Percentiles rank a stretch among this genome's conserved stretches.
These are phyloP conservation scores for Colletotrichum sansevieriae DNA, from an alignment of 2,329 filamentous ascomycete species.

Conservation along the genomic window DNA sequence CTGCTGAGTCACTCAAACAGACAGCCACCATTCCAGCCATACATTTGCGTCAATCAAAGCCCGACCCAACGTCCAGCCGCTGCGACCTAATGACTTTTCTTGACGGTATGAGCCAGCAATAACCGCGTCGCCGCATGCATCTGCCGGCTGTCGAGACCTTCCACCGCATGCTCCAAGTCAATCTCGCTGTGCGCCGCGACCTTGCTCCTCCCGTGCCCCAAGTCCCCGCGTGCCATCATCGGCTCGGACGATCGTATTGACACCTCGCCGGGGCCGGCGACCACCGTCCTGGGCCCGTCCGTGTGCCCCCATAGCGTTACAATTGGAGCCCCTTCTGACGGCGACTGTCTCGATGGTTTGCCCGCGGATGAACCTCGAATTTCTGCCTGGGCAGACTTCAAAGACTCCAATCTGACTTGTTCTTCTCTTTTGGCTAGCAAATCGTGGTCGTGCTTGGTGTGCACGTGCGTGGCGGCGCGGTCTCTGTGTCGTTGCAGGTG, in stretches of 20 bases:
- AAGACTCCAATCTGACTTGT: neutral
- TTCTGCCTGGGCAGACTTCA: neutral
- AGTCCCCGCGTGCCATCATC: too few relatives aligned
- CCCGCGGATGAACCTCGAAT: neutral
- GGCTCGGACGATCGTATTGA: neutral
- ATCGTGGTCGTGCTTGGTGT: conserved; percentile 22
- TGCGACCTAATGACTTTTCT: conserved; percentile 15
- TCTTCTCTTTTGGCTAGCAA: conserved; percentile 7
- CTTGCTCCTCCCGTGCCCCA: neutral
- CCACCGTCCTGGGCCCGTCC: neutral
- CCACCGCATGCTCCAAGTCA: neutral
- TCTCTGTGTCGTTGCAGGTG: conserved; percentile 38
- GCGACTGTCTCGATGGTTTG: conserved; percentile 5
- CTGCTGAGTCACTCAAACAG: conserved; percentile 1
- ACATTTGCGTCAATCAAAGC: neutral
- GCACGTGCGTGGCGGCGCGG: conserved; percentile 32
- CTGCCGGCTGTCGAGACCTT: conserved; percentile 23
- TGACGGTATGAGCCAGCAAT: conserved; percentile 22
- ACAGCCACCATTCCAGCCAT: conserved; percentile 17
- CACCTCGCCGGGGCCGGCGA: neutral
- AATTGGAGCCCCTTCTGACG: neutral
- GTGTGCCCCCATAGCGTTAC: neutral
- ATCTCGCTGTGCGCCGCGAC: neutral
- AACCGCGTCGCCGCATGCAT: conserved; percentile 24
- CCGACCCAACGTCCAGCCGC: conserved; percentile 1